Evolutionary conservation across 768 basidiomycete species (phyloP).

Genomic region (Cyclocybe aegerita): DNA sequence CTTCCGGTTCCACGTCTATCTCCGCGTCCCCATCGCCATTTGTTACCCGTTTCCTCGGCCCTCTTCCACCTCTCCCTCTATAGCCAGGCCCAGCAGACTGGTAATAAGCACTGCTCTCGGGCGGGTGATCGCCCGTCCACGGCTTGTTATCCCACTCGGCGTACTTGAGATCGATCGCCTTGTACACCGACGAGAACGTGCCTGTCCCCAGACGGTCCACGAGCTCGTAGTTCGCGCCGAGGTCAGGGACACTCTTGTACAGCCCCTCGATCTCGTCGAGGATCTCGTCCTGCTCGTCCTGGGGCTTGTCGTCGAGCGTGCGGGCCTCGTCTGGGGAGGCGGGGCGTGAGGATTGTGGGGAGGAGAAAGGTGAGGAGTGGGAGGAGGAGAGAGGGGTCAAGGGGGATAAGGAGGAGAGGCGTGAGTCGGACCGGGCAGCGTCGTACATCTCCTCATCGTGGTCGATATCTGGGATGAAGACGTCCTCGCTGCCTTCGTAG

Average conservation of each 20-base stretch:
- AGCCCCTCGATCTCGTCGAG: constrained; percentile 76
- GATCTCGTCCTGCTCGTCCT: constrained; percentile 74
- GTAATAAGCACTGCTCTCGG: constrained; percentile 62
- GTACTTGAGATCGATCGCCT: constrained; percentile 83
- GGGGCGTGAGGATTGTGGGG: constrained; percentile 20
- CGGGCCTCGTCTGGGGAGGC: constrained; percentile 53
- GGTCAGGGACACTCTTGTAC: constrained; percentile 60
- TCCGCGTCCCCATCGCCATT: constrained; percentile 9
- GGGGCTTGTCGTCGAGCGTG: constrained; percentile 54
- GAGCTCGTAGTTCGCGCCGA: constrained; percentile 69
- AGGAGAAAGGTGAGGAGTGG: constrained; percentile 10
- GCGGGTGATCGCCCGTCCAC: constrained; percentile 70
- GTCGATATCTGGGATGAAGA: no score
- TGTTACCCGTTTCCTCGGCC: constrained; percentile 6
- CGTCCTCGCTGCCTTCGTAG: constrained; percentile 22
- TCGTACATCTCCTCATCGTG: neutral
- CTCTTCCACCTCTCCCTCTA: constrained; percentile 22
- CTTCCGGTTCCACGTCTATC: neutral
- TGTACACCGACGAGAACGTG: constrained; percentile 99
- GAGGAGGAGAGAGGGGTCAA: constrained; percentile 2
- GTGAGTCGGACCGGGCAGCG: constrained; percentile 7
- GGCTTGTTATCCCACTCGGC: constrained; percentile 72
- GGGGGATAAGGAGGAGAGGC: constrained; percentile 13
- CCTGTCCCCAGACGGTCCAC: constrained; percentile 94
- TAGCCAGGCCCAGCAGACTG: constrained; percentile 44